Percentiles rank a stretch among this genome's conserved stretches.
phyloP scores from a whole-genome alignment of 768 basidiomycete genomes.

The Tephrocybe sp. region DNA sequence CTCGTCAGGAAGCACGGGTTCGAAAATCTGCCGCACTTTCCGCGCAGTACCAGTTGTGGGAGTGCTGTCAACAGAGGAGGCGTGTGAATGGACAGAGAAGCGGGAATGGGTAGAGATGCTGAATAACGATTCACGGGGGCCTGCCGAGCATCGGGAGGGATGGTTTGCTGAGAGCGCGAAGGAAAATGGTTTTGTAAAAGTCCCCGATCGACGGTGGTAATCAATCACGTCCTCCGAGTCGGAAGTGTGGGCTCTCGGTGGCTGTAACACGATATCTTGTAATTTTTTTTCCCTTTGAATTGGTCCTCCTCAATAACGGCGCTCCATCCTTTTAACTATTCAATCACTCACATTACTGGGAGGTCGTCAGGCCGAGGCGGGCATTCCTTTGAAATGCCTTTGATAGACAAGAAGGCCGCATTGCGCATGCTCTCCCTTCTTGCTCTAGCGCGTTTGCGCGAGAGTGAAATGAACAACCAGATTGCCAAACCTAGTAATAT shows the following conservation, averaged over 20 bases:
- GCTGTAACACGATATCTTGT: conserved; percentile 43
- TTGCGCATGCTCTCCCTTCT: conserved; percentile 37
- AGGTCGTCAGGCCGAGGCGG: conserved; percentile 1
- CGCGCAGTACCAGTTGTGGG: conserved; percentile 37
- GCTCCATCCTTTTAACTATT: conserved; percentile 25
- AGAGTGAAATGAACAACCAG: conserved; percentile 44
- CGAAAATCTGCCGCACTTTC: conserved; percentile 65
- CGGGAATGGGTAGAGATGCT: too few relatives aligned
- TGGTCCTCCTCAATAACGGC: too few relatives aligned
- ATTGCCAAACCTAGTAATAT: conserved; percentile 35
- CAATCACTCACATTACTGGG: conserved; percentile 9
- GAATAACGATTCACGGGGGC: conserved; percentile 22
- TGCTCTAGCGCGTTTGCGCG: conserved; percentile 38
- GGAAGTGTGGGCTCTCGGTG: conserved; percentile 25
- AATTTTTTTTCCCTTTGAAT: too few relatives aligned
- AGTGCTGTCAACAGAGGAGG: neutral
- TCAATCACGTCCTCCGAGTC: conserved; percentile 46
- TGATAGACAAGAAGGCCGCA: conserved; percentile 48
- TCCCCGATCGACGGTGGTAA: conserved; percentile 42
- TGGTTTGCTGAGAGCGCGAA: conserved; percentile 35
- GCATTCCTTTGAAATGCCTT: conserved; percentile 42
- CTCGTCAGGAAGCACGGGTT: conserved; percentile 75
- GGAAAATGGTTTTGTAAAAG: conserved; percentile 42
- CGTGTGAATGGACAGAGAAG: neutral
- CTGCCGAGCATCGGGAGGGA: conserved; percentile 15